Evolutionary conservation across 179 eudicot genomes (phyloP), one percentile per base, ranked within the genome.

Genomic region (Pouteria campechiana): DNA sequence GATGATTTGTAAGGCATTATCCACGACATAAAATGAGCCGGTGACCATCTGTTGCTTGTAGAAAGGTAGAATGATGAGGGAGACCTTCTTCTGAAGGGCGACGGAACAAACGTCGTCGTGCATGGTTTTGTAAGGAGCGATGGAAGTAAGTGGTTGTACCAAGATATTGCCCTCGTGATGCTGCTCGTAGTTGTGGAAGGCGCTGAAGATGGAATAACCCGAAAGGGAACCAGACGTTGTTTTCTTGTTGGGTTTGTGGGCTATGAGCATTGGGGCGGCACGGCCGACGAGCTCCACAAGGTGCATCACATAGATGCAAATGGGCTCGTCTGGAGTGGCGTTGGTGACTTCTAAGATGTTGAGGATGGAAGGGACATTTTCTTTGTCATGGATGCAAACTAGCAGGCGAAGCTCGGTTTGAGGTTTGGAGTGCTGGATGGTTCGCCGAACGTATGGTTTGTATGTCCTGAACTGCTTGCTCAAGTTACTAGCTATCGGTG

Each of bases 251-350:
- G 9, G 61, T 48, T 5, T 59, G 37, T 53, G 72, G 33, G 68
- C 63, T 21, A 67, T 58, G 13, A 73, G 50, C 32, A 66, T 22
- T 3, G 90, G 46, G 4, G 72, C 11, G 24, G 54, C 71, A 3
- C 73, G 69, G 0, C 94, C 83, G 2, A 66, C 60, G 7, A 69
- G 65, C 44, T 76, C 79, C 7, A 76, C 53, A 0, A 83, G 49
- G 43, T 83, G 93, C 32, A 79, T 70, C 27, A 73, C 74, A 17
- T 63, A 46, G 19, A 80, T 55, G 0, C 53, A 44, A 27, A 79
- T 48, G 0, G 68, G 70, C 8, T 66, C 68, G 7, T 19, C 23
- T 2, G 17, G 50, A 1, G 75, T 44, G 4, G 62, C 43, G 18
- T 64, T 40, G 9, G 68, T 53, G 4, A 73, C 48, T 37, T 65